Base-by-base conservation (phyloP, 805 yeast genomes). In the Lipomyces mesembrius region DNA sequence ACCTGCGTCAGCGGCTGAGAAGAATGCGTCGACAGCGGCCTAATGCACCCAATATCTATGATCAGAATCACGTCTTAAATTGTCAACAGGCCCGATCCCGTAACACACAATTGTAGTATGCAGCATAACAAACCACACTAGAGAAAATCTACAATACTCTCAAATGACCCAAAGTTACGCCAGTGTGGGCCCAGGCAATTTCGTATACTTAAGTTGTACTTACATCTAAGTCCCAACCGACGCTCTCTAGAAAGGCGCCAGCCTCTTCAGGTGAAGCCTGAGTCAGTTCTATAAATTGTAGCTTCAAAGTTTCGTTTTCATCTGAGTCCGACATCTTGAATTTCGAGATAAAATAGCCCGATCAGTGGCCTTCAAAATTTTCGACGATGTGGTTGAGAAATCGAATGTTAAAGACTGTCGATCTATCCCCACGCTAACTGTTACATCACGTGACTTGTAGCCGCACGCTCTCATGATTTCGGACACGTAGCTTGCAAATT, bases 201-300 rank as follows among this genome's bases (percentile, higher is more conserved):
- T 8, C 49, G 14, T 5, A 43, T 43, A n/a, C 20, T 22, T 39
- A 32, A 60, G 5, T 9, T 9, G 25, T 20, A 62, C 77, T 67
- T 63, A 67, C 74, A 35, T 72, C 70, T 8, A 78, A 62, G 66
- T 78, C 74, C 75, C 79, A 76, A 55, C 77, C 71, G 64, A 77
- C 71, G 29, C 75, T 73, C 49, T 75, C 77, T 32, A 83, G 74
- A 62, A 76, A 79, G 65, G 75, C 77, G 39, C 72, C 74, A n/a
- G 85, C 85, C 49, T 77, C 79, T 29, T 77, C 75, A 20, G 75
- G 77, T 4, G 80, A 73, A 14, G 81, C 73, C 58, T 76, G 78
- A 3, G 84, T 79, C 61, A 80, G 74, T 49, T 77, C 77, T 25
- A 76, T 72, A 68, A 82, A 81, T 61, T 77, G 58, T 20, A 25